phyloP scores from a whole-genome alignment of 129 eudicot genomes.

The Glebionis coronaria region DNA sequence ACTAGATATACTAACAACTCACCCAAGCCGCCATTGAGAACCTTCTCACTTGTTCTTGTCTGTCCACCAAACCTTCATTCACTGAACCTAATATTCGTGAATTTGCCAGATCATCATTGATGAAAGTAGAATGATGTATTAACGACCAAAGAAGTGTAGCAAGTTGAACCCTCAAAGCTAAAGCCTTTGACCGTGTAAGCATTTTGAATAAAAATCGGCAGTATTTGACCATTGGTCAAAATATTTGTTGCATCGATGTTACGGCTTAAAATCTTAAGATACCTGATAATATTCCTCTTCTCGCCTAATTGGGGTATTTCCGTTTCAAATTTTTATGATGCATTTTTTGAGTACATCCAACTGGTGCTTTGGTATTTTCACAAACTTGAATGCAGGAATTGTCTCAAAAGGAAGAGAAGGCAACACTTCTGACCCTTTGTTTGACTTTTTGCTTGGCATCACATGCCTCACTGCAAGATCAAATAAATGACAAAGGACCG shows the following conservation, averaged over 20 bases:
- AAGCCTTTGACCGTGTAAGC: too few species aligned
- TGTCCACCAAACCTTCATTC: too few species aligned
- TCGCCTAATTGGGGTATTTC: constrained; percentile 64
- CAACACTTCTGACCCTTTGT: constrained; percentile 54
- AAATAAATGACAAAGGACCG: constrained; percentile 89
- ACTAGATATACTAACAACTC: constrained; percentile 86
- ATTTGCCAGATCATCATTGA: constrained; percentile 73
- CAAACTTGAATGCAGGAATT: constrained; percentile 54
- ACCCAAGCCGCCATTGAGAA: constrained; percentile 96
- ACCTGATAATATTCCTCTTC: constrained; percentile 77
- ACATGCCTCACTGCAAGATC: constrained; percentile 96
- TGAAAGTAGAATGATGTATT: too few species aligned
- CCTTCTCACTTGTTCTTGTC: constrained; percentile 95
- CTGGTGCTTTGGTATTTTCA: constrained; percentile 66
- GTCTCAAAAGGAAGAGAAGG: constrained; percentile 82
- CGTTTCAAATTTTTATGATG: constrained; percentile 51
- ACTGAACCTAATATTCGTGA: constrained; percentile 80
- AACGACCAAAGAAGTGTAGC: too few species aligned
- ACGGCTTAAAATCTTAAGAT: constrained; percentile 81
- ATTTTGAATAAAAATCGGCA: constrained; percentile 81
- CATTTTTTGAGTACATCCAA: constrained; percentile 49
- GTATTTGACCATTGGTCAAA: constrained; percentile 87
- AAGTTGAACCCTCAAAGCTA: too few species aligned
- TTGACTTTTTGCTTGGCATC: constrained; percentile 91
- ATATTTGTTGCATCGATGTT: constrained; percentile 86